Evolutionary conservation across 441 rosid species (phyloP), one percentile per base, ranked within the genome.

Genomic region (Adansonia madagascariensis): DNA sequence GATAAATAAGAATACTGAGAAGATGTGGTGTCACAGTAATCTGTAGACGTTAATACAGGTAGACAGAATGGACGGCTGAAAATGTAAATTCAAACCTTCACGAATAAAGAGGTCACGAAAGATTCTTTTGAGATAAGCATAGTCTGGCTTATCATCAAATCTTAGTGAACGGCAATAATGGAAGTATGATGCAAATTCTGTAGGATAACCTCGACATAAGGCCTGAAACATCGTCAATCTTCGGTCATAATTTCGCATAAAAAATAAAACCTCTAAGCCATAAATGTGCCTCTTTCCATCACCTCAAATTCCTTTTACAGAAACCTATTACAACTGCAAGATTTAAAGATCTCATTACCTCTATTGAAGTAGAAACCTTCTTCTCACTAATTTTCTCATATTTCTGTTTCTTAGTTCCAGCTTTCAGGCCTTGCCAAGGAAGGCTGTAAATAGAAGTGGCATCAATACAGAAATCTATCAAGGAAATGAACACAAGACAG

Each of bases 381-480:
- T 93, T 94, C 83, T 97, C 99, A 79, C 99, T 94, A 74, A 97
- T 97, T 82, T 91, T 94, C 85, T 97, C 98, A 59, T 97, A 97
- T 84, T 97, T 97, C 81, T 97, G 99, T 82, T 97, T 97, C 89
- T 97, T 97, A n/a, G 88, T 97, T 82, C 98, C 99, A 74, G 99
- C 98, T 89, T 92, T 93, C 64, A 94, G 84, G 78, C 99, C 98
- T 87, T 97, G 99, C 99, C 99, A 97, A 14, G 99, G 99, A 85
- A 97, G 98, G 82, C 98, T 94, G 74, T 1, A 75, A 64, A 46
- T 62, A 80, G 39, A 76, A 65, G 55, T 39, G 14, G 81, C 81
- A 79, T 50, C 71, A 78, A 55, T 46, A 64, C 77, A 56, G 15
- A 55, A 55, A 81, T 60, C 59, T 39, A 61, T 41, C 41, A 71